Base-by-base conservation (phyloP, 2,329 filamentous ascomycete genomes). In the Leptoxyphium fumago region DNA sequence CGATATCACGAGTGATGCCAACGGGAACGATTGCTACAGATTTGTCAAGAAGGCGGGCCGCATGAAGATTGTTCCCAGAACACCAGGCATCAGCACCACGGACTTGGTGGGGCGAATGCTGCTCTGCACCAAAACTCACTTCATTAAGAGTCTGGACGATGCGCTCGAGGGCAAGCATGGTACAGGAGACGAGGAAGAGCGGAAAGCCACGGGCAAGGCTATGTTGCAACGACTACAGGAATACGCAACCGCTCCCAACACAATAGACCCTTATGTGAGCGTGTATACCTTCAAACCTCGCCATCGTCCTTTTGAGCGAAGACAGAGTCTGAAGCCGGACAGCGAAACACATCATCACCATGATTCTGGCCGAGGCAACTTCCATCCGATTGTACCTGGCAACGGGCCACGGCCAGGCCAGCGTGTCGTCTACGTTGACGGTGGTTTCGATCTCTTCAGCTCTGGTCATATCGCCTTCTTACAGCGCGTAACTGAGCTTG, bases 41-140 rank as follows among this genome's bases (percentile, higher is more conserved):
- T 96, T 89, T 59, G 91, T 98, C 57, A 98, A 98, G 67, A 81
- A 84, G 36, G 91, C 89, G 1, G 82, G 82, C 10, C 77, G 91
- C 38, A 98, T 98, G 75, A 88, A 93, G 66, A 86, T 98, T 14
- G 91, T 98, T 39, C 94, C 94, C 69, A 77, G 91, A 50, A 96
- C 91, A 2, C 91, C 91, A 0, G 88, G 86, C 47, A 98, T 98
- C 58, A 94, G 86, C 9, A 98, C 91, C 2, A 98, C 91, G 2
- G 91, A 98, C 60, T 75, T 98, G n/a, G 91, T 98, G 21, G 91
- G 91, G 15, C 81, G 91, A 56, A 98, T 98, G 91, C 71, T 98
- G 56, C 72, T 96, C 13, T 95, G 88, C 70, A 96, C 89, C n/a
- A 82, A 80, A 59, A 84, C 79, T 17, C 91, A 98, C 66, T 94